These are phyloP conservation scores for Cyclotella atomus DNA, from an alignment of 108 stramenopile genomes.

Conservation along the genomic window DNA sequence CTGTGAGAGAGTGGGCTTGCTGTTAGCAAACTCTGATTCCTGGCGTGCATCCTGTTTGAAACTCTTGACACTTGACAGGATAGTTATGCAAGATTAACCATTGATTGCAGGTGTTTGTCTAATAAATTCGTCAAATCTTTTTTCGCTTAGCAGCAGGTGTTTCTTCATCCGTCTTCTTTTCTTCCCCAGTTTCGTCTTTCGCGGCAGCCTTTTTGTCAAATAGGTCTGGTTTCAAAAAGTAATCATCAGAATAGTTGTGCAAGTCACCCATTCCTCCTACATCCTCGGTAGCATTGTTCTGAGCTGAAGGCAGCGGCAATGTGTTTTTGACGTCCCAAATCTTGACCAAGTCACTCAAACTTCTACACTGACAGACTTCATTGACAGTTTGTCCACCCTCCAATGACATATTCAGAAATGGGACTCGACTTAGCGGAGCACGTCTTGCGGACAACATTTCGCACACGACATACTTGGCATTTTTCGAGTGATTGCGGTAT, in stretches of 20 bases:
- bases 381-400: conserved; percentile 73
- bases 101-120: too few relatives aligned
- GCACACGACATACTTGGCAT: conserved; percentile 93
- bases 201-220: conserved; percentile 28
- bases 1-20: too few relatives aligned
- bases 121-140: too few relatives aligned
- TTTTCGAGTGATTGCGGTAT: conserved; percentile 86
- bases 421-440: conserved; percentile 56
- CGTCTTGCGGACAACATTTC: conserved; percentile 95
- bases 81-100: too few relatives aligned
- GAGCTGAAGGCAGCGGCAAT: conserved; percentile 15
- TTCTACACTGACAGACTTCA: conserved; percentile 66
- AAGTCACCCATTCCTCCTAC: conserved; percentile 17
- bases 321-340: conserved; percentile 69
- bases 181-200: not conserved
- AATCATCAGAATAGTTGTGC: conserved; percentile 55
- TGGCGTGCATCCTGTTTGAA: too few relatives aligned
- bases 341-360: conserved; percentile 67
- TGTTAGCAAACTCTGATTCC: too few relatives aligned
- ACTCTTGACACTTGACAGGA: too few relatives aligned
- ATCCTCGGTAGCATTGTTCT: not conserved
- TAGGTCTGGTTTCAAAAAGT: conserved; percentile 50
- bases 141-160: too few relatives aligned
- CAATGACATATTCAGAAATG: conserved; percentile 57
- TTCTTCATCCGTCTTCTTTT: conserved; percentile 37